Conservation (phyloP, 1,284 basidiomycete species). For the Moniliophthora roreri region DNA sequence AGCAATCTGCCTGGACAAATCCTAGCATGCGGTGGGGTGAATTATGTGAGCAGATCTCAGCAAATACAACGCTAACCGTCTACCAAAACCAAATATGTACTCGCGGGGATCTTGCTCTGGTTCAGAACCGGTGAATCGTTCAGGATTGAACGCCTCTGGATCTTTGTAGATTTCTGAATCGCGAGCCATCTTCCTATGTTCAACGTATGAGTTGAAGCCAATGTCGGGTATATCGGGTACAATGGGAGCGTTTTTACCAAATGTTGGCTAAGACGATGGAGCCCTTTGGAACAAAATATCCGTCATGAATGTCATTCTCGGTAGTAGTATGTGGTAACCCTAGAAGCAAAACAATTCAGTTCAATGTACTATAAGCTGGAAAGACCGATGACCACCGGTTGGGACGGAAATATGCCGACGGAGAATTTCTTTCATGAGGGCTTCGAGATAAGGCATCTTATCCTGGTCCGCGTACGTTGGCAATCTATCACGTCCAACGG, state of each 20-base stretch:
- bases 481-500: constrained; percentile 34
- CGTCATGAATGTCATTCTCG: constrained; percentile 24
- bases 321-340: constrained; percentile 21
- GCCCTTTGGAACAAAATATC: constrained; percentile 31
- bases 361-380: constrained; percentile 3
- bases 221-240: no score
- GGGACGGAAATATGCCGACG: constrained; percentile 31
- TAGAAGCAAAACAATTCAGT: not conserved
- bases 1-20: no score
- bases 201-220: not conserved
- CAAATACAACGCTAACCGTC: constrained; percentile 24
- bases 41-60: no score
- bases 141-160: constrained; percentile 26
- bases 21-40: no score
- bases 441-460: constrained; percentile 36
- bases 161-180: constrained; percentile 33
- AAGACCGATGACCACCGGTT: no score
- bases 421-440: constrained; percentile 38
- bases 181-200: constrained; percentile 39
- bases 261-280: constrained; percentile 33
- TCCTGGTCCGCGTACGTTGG: constrained; percentile 36
- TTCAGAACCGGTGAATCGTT: constrained; percentile 25
- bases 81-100: constrained; percentile 39
- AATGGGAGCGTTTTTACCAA: no score
- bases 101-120: constrained; percentile 35